A percentile compares a stretch with the other conserved stretches of the same genome.
Evolutionary conservation across 2,329 filamentous ascomycete species (phyloP).

Genomic region (Dactylellina cionopaga): DNA sequence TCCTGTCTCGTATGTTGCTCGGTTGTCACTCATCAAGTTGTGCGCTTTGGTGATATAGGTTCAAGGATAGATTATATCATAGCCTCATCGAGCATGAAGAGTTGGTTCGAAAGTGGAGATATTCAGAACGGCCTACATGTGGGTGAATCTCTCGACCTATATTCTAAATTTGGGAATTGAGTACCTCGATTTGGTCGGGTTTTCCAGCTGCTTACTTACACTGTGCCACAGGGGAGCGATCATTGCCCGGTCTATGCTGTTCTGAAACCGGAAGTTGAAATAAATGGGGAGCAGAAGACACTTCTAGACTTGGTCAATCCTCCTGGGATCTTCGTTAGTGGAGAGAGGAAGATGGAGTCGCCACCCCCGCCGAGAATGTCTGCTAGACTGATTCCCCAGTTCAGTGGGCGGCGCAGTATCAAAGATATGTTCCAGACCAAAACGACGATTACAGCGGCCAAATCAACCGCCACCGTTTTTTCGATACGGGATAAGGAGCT

Average conservation of each 20-base stretch:
- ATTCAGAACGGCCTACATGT: conserved; percentile 91
- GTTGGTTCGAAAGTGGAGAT: conserved; percentile 81
- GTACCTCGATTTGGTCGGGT: not conserved
- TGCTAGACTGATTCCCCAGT: conserved; percentile 85
- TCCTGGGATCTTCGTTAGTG: conserved; percentile 74
- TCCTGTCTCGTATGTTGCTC: not conserved
- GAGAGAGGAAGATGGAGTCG: conserved; percentile 72
- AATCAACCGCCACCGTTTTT: conserved; percentile 57
- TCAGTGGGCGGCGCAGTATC: conserved; percentile 83
- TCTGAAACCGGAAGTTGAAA: conserved; percentile 71
- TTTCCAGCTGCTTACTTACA: conserved; percentile 54
- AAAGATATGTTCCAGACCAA: conserved; percentile 81
- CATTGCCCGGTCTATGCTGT: conserved; percentile 91
- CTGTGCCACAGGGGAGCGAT: conserved; percentile 76
- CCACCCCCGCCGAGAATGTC: conserved; percentile 76
- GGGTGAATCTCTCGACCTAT: conserved; percentile 41
- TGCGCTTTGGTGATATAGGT: conserved; percentile 65
- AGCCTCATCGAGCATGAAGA: conserved; percentile 79
- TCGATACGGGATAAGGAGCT: conserved; percentile 12
- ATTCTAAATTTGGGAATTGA: not conserved
- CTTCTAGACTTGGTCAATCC: conserved; percentile 82
- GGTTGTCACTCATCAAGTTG: not conserved
- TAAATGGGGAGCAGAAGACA: conserved; percentile 65
- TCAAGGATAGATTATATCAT: conserved; percentile 93
- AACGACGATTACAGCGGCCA: conserved; percentile 61